A percentile compares a stretch with the other conserved stretches of the same genome.
phyloP scores from a whole-genome alignment of 148 eudicot species.

The Oxyria digyna region DNA sequence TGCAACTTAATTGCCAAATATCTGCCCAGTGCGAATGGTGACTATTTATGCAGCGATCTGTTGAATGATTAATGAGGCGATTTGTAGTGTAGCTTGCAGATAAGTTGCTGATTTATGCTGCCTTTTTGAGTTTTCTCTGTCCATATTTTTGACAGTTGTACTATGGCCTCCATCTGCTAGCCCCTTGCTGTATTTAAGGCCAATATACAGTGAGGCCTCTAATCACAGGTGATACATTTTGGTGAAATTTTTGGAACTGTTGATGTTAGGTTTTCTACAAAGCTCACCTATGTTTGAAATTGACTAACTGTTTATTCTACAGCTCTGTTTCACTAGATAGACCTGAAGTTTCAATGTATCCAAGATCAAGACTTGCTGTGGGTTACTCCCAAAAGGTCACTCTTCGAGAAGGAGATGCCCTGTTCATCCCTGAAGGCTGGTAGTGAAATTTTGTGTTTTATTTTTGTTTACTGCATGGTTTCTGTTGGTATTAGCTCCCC shows the following conservation, averaged over 20 bases:
- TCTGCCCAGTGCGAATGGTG: neutral
- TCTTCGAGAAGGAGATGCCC: constrained; percentile 84
- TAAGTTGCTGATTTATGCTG: neutral
- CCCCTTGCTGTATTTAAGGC: constrained; percentile 62
- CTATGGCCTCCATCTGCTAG: constrained; percentile 95
- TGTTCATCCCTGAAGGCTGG: constrained; percentile 98
- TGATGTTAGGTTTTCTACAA: neutral
- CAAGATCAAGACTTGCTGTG: constrained; percentile 43
- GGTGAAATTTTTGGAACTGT: neutral
- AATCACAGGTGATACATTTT: constrained; percentile 50
- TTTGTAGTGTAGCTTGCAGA: neutral
- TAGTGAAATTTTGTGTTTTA: constrained; percentile 14
- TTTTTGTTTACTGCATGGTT: neutral
- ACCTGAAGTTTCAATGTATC: constrained; percentile 51
- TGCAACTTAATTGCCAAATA: neutral
- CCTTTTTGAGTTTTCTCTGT: neutral
- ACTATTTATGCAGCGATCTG: neutral
- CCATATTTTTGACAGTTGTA: constrained; percentile 40
- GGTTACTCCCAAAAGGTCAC: constrained; percentile 54
- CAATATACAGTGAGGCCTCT: constrained; percentile 89
- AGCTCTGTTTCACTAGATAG: constrained; percentile 66
- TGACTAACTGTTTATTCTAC: constrained; percentile 14
- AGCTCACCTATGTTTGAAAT: neutral
- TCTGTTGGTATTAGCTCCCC: neutral
- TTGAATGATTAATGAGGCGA: neutral